These are phyloP conservation scores for Fulvia fulva DNA, from an alignment of 2,329 filamentous ascomycete species.

Conservation along the genomic window DNA sequence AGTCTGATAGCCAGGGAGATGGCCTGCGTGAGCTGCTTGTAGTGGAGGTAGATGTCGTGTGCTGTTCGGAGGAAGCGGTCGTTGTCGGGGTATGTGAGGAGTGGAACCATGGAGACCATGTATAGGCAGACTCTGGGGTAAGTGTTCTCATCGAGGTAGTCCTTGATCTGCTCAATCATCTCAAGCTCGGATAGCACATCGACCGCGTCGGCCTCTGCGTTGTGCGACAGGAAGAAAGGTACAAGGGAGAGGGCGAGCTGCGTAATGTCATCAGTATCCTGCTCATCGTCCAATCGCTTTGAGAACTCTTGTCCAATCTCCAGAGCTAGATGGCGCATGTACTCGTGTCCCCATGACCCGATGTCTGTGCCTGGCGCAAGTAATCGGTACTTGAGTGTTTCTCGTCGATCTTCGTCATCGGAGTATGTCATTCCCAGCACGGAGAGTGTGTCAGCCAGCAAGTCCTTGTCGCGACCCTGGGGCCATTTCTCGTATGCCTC, in stretches of 20 bases:
- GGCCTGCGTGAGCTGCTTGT: conserved; percentile 89
- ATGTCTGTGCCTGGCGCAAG: conserved; percentile 88
- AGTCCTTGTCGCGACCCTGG: conserved; percentile 75
- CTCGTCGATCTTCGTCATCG: conserved; percentile 81
- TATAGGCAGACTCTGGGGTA: conserved; percentile 92
- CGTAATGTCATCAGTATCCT: conserved; percentile 76
- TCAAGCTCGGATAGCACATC: conserved; percentile 96
- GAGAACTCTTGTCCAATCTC: conserved; percentile 95
- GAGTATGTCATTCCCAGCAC: conserved; percentile 99
- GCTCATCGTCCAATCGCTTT: conserved; percentile 80
- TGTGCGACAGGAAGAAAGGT: conserved; percentile 93
- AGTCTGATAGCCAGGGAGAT: conserved; percentile 91
- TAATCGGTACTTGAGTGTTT: conserved; percentile 93
- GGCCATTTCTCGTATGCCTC: conserved; percentile 89
- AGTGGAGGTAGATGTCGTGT: conserved; percentile 88
- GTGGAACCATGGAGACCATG: conserved; percentile 98
- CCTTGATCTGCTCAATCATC: conserved; percentile 87
- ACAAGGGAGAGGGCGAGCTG: conserved; percentile 81
- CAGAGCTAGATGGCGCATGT: conserved; percentile 88
- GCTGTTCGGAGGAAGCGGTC: conserved; percentile 90
- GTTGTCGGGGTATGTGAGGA: conserved; percentile 96
- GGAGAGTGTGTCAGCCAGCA: conserved; percentile 90
- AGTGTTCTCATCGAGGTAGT: conserved; percentile 89
- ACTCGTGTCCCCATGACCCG: conserved; percentile 97
- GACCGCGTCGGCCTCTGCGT: conserved; percentile 95